Base-by-base conservation (phyloP, 352 stramenopile genomes). In the Globisporangium uncinulatum region DNA sequence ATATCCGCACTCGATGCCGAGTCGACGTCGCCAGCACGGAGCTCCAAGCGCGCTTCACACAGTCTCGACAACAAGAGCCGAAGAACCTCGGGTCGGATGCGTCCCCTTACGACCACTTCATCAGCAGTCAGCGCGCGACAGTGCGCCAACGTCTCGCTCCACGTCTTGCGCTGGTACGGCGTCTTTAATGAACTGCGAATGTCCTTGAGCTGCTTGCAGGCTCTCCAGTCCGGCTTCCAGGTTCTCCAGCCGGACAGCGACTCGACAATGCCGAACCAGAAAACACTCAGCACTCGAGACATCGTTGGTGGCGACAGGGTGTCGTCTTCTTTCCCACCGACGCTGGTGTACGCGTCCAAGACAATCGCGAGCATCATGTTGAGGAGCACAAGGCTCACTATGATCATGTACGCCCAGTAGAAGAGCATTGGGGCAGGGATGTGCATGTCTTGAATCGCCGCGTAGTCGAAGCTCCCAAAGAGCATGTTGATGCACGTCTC, bases 281-380 rank as follows among this genome's bases (percentile, higher is more conserved):
- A 54, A 19, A 72, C 83, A 0, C 19, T 7, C 17, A 66, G 3
- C 21, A 77, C 73, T 15, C 72, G 73, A 0, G 29, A 32, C 0
- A 72, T 44, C 15, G 59, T 63, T 9, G 65, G 34, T 39, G 67
- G 79, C 44, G 56, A 55, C 10, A 54, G 60, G 2, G 42, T 59
- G 17, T 67, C 66, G 14, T 71, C 65, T 32, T 61, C 69, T 51
- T 76, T 66, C 8, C 67, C 66, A 21, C 59, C 80, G 45, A 82
- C 74, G 32, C 83, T 69, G 2, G 60, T 67, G 56, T 83, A 90
- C 20, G 76, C 62, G 56, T 80, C 57, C 53, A 88, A 63, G 2
- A 88, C 75, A 45, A 88, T 88, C 19, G 78, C 78, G 41, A 88
- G 72, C 71, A 88, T 86, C 65, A 88, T 83, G 56, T 86, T 88